Conservation (phyloP, 345 rosid species). For the Populus tremula region DNA sequence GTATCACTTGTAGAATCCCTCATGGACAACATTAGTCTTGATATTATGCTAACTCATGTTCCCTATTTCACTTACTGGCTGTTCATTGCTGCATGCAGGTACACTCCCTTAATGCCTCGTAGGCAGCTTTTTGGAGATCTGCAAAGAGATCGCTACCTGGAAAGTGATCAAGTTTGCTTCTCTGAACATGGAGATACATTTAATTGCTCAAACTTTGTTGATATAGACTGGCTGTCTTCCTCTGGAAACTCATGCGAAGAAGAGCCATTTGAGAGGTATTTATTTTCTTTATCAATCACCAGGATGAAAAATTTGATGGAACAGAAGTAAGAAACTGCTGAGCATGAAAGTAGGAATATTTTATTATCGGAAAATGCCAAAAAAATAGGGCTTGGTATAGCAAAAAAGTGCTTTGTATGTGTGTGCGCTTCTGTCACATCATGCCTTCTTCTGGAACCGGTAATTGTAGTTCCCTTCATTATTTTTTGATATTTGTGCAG, state of each 20-base stretch:
- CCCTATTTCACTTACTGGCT: conserved; percentile 10
- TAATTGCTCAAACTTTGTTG: conserved; percentile 85
- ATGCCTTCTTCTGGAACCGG: background rate
- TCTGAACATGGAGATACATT: conserved; percentile 63
- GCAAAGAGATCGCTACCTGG: conserved; percentile 48
- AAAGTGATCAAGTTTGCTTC: conserved; percentile 50
- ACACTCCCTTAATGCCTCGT: conserved; percentile 68
- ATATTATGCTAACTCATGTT: background rate
- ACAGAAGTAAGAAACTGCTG: background rate
- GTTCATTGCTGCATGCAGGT: conserved; percentile 41
- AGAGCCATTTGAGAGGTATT: conserved; percentile 81
- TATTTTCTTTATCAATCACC: background rate
- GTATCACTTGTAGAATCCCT: background rate
- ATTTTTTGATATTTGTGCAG: conserved; percentile 38
- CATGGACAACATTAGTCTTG: background rate
- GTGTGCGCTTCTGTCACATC: background rate
- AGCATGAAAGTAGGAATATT: background rate
- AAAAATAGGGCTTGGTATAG: background rate
- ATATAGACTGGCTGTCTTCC: conserved; percentile 89
- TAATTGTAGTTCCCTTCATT: conserved; percentile 1
- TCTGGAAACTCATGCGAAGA: conserved; percentile 88
- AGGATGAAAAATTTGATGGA: background rate
- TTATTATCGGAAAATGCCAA: background rate
- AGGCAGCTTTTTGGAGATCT: conserved; percentile 72
- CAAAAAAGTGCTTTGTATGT: background rate